A percentile compares a stretch with the other conserved stretches of the same genome.
Evolutionary conservation across 306 rosid genomes (phyloP).

Genomic region (Cyamopsis tetragonoloba): DNA sequence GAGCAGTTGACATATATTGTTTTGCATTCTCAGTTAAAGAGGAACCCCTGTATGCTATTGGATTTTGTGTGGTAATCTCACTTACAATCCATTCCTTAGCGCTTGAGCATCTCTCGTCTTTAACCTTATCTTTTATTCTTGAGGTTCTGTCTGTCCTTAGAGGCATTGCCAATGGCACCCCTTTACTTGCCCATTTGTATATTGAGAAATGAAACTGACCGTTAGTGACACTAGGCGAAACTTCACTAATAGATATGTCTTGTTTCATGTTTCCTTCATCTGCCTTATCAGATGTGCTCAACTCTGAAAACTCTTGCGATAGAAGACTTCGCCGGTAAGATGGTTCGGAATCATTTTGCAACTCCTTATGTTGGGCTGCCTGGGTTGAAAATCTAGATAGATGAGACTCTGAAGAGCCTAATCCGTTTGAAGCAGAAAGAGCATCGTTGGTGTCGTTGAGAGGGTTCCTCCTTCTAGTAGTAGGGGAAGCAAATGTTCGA

Average conservation of each 20-base stretch:
- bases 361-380: constrained; percentile 33
- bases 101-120: constrained; percentile 42
- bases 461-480: constrained; percentile 32
- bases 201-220: constrained; percentile 86
- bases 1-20: constrained; percentile 34
- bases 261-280: constrained; percentile 37
- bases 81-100: constrained; percentile 28
- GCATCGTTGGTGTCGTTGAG: constrained; percentile 25
- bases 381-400: constrained; percentile 57
- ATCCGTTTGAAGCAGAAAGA: constrained; percentile 31
- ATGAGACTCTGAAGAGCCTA: constrained; percentile 38
- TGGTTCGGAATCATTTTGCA: constrained; percentile 27
- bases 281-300: constrained; percentile 30
- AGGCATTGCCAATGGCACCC: constrained; percentile 61
- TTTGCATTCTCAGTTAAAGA: constrained; percentile 17
- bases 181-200: constrained; percentile 94
- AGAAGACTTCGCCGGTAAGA: constrained; percentile 33
- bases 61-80: constrained; percentile 26
- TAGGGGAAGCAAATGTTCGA: constrained; percentile 51
- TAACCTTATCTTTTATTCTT: constrained; percentile 40
- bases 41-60: constrained; percentile 24
- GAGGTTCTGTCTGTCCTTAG: constrained; percentile 49
- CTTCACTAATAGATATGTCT: constrained; percentile 33
- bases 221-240: constrained; percentile 22
- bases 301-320: constrained; percentile 35